Evolutionary conservation across 78 protist species (phyloP).

Genomic region (Emiliania huxleyi): DNA sequence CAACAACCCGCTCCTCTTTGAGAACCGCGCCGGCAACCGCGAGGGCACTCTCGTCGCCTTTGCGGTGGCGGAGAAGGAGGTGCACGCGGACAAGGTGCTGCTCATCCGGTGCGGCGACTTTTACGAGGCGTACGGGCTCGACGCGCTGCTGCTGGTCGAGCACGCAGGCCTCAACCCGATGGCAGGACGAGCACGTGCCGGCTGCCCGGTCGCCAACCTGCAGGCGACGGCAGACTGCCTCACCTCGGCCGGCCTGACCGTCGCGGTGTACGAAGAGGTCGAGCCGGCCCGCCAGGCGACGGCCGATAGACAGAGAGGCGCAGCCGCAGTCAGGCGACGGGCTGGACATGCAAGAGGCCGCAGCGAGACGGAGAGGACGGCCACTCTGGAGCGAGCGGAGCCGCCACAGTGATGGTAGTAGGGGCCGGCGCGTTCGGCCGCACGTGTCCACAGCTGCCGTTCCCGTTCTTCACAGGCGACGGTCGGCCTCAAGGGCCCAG

Average conservation of each 20-base stretch:
- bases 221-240: conserved; percentile 18
- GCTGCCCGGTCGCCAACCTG: not conserved
- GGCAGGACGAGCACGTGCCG: not conserved
- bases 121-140: conserved; percentile 38
- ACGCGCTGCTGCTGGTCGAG: conserved; percentile 34
- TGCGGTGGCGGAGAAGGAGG: conserved; percentile 15
- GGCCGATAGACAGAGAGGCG: no score
- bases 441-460: no score
- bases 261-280: conserved; percentile 43
- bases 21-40: not conserved
- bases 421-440: no score
- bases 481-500: not conserved
- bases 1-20: not conserved
- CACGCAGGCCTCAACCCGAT: conserved; percentile 35
- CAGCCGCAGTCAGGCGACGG: no score
- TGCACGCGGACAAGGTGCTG: not conserved
- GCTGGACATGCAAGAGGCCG: no score
- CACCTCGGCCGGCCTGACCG: conserved; percentile 25
- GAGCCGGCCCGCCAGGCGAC: not conserved
- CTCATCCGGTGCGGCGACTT: conserved; percentile 13
- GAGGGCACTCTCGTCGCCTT: conserved; percentile 10
- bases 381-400: no score
- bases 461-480: no score
- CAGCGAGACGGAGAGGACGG: no score
- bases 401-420: no score